phyloP scores from a whole-genome alignment of 345 rosid species.

The Citrus hindsii region DNA sequence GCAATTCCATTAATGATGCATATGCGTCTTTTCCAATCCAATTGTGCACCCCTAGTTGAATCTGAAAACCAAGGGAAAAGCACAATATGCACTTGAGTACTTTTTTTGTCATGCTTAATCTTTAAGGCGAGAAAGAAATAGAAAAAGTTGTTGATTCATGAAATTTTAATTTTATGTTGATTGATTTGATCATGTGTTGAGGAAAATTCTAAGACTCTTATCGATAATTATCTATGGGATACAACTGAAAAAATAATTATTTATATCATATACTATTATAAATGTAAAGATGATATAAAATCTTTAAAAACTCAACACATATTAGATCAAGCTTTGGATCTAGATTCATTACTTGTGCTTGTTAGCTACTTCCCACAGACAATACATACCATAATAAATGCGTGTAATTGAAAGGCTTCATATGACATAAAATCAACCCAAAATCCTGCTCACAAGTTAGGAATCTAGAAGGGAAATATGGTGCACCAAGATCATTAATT shows the following conservation, averaged over 20 bases:
- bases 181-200: too few relatives aligned
- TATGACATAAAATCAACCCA: not conserved
- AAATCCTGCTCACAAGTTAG: not conserved
- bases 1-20: slow-evolving; percentile 32
- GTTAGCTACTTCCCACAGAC: not conserved
- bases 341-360: not conserved
- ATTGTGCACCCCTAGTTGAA: not conserved
- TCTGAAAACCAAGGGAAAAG: not conserved
- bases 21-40: slow-evolving; percentile 18
- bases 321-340: not conserved
- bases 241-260: too few relatives aligned
- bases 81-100: too few relatives aligned
- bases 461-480: too few relatives aligned
- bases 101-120: not conserved
- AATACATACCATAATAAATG: not conserved
- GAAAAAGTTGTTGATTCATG: too few relatives aligned
- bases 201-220: too few relatives aligned
- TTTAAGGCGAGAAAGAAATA: not conserved
- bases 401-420: not conserved
- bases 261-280: too few relatives aligned
- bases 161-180: too few relatives aligned
- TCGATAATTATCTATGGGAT: too few relatives aligned
- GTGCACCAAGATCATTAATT: too few relatives aligned
- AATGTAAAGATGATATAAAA: too few relatives aligned
- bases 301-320: too few relatives aligned